These are phyloP conservation scores for Penicillium sp. DNA, from an alignment of 2,329 filamentous ascomycete genomes.

Conservation along the genomic window DNA sequence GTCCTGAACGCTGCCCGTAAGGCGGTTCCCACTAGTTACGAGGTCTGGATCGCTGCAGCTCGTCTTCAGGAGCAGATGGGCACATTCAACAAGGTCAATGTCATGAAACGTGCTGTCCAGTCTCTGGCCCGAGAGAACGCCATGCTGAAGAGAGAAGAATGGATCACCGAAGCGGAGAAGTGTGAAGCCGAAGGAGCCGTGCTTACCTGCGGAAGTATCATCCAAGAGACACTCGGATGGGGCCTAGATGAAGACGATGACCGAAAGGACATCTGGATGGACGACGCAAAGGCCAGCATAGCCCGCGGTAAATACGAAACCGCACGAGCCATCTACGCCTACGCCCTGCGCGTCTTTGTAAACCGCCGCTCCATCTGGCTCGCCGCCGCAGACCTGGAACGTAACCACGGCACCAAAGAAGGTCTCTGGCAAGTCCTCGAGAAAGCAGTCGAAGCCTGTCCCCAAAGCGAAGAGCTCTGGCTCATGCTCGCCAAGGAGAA, in stretches of 20 bases:
- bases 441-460: slow-evolving; percentile 90
- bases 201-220: slow-evolving; percentile 82
- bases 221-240: slow-evolving; percentile 90
- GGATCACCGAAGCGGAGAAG: slow-evolving; percentile 90
- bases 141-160: slow-evolving; percentile 96
- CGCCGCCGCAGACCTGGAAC: slow-evolving; percentile 84
- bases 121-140: slow-evolving; percentile 84
- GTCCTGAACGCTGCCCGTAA: slow-evolving; percentile 94
- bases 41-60: slow-evolving; percentile 95
- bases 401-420: slow-evolving; percentile 80
- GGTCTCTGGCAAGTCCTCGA: slow-evolving; percentile 80
- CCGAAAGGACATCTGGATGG: slow-evolving; percentile 91
- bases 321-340: slow-evolving; percentile 87
- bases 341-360: slow-evolving; percentile 82
- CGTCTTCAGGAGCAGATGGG: slow-evolving; percentile 87
- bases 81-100: slow-evolving; percentile 72
- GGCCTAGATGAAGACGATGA: slow-evolving; percentile 93
- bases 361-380: slow-evolving; percentile 86
- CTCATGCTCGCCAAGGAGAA: slow-evolving; percentile 94
- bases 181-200: slow-evolving; percentile 89
- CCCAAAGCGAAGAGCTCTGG: slow-evolving; percentile 87
- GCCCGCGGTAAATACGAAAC: slow-evolving; percentile 81
- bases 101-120: slow-evolving; percentile 92
- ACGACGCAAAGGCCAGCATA: slow-evolving; percentile 81
- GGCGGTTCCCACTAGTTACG: slow-evolving; percentile 85